Evolutionary conservation across 805 yeast species (phyloP), one percentile per base, ranked within the genome.

Genomic region (Hanseniaspora guilliermondii): DNA sequence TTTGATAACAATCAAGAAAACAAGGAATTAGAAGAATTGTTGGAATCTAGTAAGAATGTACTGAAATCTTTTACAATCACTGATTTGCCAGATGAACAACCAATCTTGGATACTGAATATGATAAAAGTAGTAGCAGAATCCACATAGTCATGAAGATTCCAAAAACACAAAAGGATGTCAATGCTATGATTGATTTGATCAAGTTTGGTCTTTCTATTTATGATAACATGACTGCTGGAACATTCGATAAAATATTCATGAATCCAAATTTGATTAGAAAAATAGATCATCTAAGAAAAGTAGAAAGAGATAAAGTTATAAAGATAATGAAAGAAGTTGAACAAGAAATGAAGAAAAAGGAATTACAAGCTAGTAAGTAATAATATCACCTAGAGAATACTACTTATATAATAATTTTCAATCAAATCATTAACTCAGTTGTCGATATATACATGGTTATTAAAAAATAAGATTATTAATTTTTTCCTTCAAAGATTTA

Each of bases 31-130:
- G 68, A 71, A 30, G 72, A 72, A 33, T 70, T 78, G 32, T 64
- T 80, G 56, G 58, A 62, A 14, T 71, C 70, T 45, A 63, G 76
- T 30, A 72, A 70, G 27, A 63, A 71, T 6, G 69, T 78, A 57
- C 70, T 93, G 63, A 79, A 80, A 64, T 84, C 67, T 64, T 65
- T 93, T 58, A 82, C 94, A 42, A 74, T 88, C 65, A 87, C 96
- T 50, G 99, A 93, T 68, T 83, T 86, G 68, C 82, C 88, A 16
- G 61, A 69, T n/a, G 83, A 74, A 50, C 84, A 78, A 61, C 97
- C 98, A 46, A 72, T 68, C 44, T 65, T 75, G 36, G 70, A 79
- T 47, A 67, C 66, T n/a, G 84, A 81, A 58, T 76, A 77, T 68
- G 71, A 69, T 40, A 76, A 85, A 37, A 62, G 62, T 52, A 73